Evolutionary conservation across 73 alveolate species (phyloP).

Genomic region (Blepharisma stoltei): DNA sequence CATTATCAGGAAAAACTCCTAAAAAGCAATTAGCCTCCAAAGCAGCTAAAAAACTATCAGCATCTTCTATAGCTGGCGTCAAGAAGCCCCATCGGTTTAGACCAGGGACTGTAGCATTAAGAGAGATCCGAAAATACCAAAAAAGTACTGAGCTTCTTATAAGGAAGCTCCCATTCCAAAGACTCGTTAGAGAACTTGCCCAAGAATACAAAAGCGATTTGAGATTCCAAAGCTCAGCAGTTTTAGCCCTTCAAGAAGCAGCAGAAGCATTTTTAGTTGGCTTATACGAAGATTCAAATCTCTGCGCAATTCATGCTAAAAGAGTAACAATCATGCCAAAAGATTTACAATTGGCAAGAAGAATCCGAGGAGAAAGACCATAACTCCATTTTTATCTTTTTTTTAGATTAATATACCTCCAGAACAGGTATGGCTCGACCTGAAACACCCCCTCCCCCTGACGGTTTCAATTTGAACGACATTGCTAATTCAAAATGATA

Average conservation of each 20-base stretch:
- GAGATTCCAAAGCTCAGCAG: constrained; percentile 71
- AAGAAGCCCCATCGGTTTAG: constrained; percentile 86
- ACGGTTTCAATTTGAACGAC: no score
- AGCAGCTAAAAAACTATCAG: constrained; percentile 52
- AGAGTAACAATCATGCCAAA: constrained; percentile 86
- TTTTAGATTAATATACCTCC: background rate
- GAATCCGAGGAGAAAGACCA: constrained; percentile 70
- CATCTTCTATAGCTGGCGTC: constrained; percentile 47
- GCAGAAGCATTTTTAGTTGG: constrained; percentile 71
- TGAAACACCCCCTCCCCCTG: no score
- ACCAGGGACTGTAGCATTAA: constrained; percentile 89
- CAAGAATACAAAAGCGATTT: constrained; percentile 60
- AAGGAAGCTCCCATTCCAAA: constrained; percentile 82
- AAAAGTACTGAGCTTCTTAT: constrained; percentile 77
- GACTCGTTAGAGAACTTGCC: constrained; percentile 82
- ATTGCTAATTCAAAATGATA: no score
- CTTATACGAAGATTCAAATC: constrained; percentile 72
- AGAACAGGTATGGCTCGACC: no score
- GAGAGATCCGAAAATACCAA: constrained; percentile 84
- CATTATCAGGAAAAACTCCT: constrained; percentile 71
- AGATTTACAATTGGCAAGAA: constrained; percentile 78
- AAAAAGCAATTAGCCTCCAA: constrained; percentile 64
- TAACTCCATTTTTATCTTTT: background rate
- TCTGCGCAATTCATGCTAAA: constrained; percentile 88
- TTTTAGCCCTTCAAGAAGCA: constrained; percentile 86